These are phyloP conservation scores for Trichoderma erinaceum DNA, from an alignment of 495 filamentous ascomycete species.

Conservation along the genomic window DNA sequence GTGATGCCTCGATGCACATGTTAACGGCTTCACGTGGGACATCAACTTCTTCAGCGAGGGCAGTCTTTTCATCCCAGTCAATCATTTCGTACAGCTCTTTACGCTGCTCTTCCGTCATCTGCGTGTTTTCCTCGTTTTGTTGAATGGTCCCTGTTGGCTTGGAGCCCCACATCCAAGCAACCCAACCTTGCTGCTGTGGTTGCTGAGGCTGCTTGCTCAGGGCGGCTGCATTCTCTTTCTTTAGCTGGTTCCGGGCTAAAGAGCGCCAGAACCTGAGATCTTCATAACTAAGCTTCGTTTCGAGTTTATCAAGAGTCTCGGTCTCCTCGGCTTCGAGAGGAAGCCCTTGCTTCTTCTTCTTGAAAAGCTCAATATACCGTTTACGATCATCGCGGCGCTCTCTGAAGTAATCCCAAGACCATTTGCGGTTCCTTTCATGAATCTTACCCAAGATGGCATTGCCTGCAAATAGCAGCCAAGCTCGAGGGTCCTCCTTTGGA, in stretches of 20 bases:
- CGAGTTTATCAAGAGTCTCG: slow-evolving; percentile 66
- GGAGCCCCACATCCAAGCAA: slow-evolving; percentile 79
- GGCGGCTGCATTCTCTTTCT: slow-evolving; percentile 85
- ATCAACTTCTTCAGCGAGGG: slow-evolving; percentile 78
- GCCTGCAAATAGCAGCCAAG: slow-evolving; percentile 87
- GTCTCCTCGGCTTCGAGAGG: slow-evolving; percentile 60
- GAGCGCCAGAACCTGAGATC: slow-evolving; percentile 97
- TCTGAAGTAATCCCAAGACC: slow-evolving; percentile 92
- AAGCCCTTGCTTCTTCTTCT: slow-evolving; percentile 79
- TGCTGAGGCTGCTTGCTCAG: slow-evolving; percentile 43
- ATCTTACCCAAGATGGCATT: slow-evolving; percentile 87
- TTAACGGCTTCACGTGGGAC: slow-evolving; percentile 85
- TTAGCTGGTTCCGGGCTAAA: slow-evolving; percentile 84
- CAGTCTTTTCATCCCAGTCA: slow-evolving; percentile 96
- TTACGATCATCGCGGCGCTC: slow-evolving; percentile 86
- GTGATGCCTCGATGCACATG: slow-evolving; percentile 80
- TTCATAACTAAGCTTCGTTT: slow-evolving; percentile 87
- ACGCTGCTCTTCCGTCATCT: slow-evolving; percentile 90
- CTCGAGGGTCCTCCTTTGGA: slow-evolving; percentile 83
- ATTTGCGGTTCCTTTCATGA: slow-evolving; percentile 79
- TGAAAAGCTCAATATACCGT: slow-evolving; percentile 89
- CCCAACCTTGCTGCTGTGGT: slow-evolving; percentile 69
- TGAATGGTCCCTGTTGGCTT: slow-evolving; percentile 58
- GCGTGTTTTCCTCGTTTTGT: slow-evolving; percentile 52
- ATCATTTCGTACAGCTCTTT: slow-evolving; percentile 97